Conservation (phyloP, 2,329 filamentous ascomycete genomes). For the Huntiella decipiens region DNA sequence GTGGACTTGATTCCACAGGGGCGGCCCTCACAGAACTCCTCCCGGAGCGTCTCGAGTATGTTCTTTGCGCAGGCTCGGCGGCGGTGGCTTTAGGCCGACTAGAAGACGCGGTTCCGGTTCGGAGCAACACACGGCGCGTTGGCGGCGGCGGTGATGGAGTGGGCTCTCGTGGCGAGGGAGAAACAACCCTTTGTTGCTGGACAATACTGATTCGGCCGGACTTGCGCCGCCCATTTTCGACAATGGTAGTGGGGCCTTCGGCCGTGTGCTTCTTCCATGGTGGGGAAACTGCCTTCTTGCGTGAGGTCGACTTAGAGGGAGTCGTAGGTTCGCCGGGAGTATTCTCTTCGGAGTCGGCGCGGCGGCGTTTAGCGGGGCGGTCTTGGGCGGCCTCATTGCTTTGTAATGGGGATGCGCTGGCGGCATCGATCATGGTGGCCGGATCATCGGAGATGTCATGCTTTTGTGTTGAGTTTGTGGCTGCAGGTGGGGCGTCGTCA, state of each 20-base stretch:
- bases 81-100: background rate
- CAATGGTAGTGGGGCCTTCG: slow-evolving; percentile 74
- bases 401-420: background rate
- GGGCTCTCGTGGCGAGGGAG: background rate
- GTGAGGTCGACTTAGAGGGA: slow-evolving; percentile 10
- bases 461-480: slow-evolving; percentile 14
- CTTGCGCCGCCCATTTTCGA: slow-evolving; percentile 50
- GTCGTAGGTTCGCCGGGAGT: background rate
- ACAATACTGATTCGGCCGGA: slow-evolving; percentile 44
- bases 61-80: background rate
- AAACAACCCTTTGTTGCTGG: slow-evolving; percentile 1
- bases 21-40: background rate
- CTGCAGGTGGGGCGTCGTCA: background rate
- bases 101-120: background rate
- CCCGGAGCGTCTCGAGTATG: background rate
- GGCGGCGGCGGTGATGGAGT: background rate
- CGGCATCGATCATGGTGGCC: background rate
- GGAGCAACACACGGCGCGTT: background rate
- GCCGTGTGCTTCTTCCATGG: slow-evolving; percentile 81
- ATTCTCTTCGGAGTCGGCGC: slow-evolving; percentile 23
- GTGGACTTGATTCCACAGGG: background rate
- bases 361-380: slow-evolving; percentile 46
- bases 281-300: slow-evolving; percentile 46
- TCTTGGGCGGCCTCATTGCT: slow-evolving; percentile 18
- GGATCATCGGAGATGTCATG: background rate